A percentile compares a stretch with the other conserved stretches of the same genome.
Conservation (phyloP, 306 rosid species). For the Rosa multiflora region DNA sequence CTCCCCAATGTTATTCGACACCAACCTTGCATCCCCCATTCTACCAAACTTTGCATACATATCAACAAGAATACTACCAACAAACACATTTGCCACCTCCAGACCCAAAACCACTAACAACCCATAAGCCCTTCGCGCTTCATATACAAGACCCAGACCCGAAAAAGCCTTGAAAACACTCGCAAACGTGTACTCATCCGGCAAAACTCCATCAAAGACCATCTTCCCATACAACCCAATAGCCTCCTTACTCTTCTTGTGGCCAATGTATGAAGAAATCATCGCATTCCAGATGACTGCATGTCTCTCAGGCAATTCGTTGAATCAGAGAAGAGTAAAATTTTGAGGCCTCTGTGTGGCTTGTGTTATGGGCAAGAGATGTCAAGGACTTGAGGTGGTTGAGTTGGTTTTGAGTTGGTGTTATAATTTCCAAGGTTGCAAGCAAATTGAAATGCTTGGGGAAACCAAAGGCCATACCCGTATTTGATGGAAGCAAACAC, state of each 20-base stretch:
- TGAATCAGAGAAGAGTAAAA: slow-evolving; percentile 44
- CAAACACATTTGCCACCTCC: slow-evolving; percentile 54
- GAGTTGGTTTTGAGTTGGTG: neutral
- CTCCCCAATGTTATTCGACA: slow-evolving; percentile 48
- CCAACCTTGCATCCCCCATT: slow-evolving; percentile 50
- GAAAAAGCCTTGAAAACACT: slow-evolving; percentile 61
- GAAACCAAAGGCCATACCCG: neutral
- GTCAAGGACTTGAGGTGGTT: slow-evolving; percentile 13
- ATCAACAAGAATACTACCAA: slow-evolving; percentile 59
- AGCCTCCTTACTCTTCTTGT: slow-evolving; percentile 44
- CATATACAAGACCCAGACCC: slow-evolving; percentile 33
- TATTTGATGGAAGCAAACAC: neutral
- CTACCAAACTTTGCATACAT: slow-evolving; percentile 64
- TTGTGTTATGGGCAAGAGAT: slow-evolving; percentile 8
- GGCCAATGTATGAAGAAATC: slow-evolving; percentile 46
- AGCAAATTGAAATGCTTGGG: neutral
- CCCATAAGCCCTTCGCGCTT: slow-evolving; percentile 57
- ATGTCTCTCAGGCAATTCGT: slow-evolving; percentile 46
- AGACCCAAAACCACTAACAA: slow-evolving; percentile 64
- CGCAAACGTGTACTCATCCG: slow-evolving; percentile 63
- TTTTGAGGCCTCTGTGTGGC: slow-evolving; percentile 16
- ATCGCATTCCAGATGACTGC: slow-evolving; percentile 58
- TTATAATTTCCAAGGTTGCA: neutral
- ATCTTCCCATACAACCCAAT: slow-evolving; percentile 42
- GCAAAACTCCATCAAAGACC: slow-evolving; percentile 54